Evolutionary conservation across 345 rosid species (phyloP).

Genomic region (Dipteronia dyeriana): DNA sequence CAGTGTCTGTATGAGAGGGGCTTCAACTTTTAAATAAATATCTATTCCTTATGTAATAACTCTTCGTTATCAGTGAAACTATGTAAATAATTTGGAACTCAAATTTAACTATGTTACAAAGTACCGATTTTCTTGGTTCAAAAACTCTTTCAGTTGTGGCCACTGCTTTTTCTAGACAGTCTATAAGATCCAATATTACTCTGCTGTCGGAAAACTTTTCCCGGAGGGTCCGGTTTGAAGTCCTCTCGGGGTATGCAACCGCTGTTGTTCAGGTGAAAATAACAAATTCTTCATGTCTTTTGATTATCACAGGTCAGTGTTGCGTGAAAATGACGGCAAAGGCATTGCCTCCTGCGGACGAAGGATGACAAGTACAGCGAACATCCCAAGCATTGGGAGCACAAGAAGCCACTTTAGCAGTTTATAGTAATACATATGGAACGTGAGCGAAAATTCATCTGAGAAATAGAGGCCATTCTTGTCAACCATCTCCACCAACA

Average conservation of each 20-base stretch:
- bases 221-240: neutral
- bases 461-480: constrained; percentile 89
- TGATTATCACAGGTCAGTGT: constrained; percentile 61
- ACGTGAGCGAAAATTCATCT: constrained; percentile 93
- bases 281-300: neutral
- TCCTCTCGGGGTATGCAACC: constrained; percentile 1
- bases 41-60: neutral
- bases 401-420: constrained; percentile 97
- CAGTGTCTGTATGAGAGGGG: neutral
- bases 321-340: constrained; percentile 88
- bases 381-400: constrained; percentile 97
- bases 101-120: constrained; percentile 35
- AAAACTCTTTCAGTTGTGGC: constrained; percentile 13
- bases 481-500: constrained; percentile 95
- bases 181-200: neutral
- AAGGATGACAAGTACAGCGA: constrained; percentile 79
- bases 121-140: constrained; percentile 24
- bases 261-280: neutral
- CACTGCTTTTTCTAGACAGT: neutral
- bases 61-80: neutral
- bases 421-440: constrained; percentile 96
- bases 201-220: neutral
- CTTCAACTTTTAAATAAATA: neutral
- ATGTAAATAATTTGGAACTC: constrained; percentile 7
- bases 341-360: constrained; percentile 93